Base-by-base conservation (phyloP, 2,329 filamentous ascomycete species). In the Juglanconis juglandina region DNA sequence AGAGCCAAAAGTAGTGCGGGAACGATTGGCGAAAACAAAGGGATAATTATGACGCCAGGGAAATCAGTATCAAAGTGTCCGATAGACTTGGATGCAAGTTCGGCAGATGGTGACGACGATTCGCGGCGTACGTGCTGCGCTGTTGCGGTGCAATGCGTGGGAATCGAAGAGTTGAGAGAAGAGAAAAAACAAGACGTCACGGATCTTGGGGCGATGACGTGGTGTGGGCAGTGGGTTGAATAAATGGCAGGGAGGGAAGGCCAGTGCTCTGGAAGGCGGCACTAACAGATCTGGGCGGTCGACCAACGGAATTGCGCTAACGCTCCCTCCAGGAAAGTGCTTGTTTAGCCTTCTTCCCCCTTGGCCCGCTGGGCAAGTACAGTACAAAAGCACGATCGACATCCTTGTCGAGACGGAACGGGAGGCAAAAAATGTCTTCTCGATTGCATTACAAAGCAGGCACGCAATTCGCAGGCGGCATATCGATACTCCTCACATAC, bases 161-260 rank as follows among this genome's bases (percentile, higher is more conserved):
- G 10, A 33, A 6, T 53, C 44, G 52, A 62, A 61, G 50, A 61
- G 55, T 58, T 61, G 59, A 59, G 56, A 59, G 54, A 58, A 49
- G 53, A 61, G 54, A 59, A 63, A 60, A 57, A 61, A 63, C 58
- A 63, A 63, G 58, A 59, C 54, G 61, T 58, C 57, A 61, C 58
- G 57, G 51, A 57, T 52, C 35, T 58, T 61, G 58, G 61, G 60
- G 58, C 61, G 61, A 63, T 63, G 61, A 63, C 61, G 61, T 63
- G 61, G 61, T 63, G 58, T 60, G 61, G 61, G 61, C 57, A 57
- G 56, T 63, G 53, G 61, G 53, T 56, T 55, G 53, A 63, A 63
- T 63, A 63, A 63, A 63, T 61, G 61, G 58, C 58, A 60, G 56
- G 54, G 61, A 54, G 48, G 14, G 49, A 50, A 24, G 24, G 2